Base-by-base conservation (phyloP, 495 filamentous ascomycete genomes). In the Polyplosphaeria fusca region DNA sequence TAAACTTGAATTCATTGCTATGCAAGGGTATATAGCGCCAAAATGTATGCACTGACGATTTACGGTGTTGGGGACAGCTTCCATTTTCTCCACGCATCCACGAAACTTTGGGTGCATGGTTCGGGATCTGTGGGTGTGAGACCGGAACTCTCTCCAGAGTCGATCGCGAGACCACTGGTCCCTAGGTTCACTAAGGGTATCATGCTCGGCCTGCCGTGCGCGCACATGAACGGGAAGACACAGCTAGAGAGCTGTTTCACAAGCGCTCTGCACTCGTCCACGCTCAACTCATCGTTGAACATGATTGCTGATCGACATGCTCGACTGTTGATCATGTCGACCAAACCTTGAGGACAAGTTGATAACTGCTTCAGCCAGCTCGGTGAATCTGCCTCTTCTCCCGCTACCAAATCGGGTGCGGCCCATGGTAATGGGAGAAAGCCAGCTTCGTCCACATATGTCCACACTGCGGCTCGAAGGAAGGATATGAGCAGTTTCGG, bases 241-340 rank as follows among this genome's bases (percentile, higher is more conserved):
- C 88, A 94, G 2, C 64, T 64, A 7, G 83, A 78, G 27, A 98
- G 73, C 37, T 76, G 77, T 12, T 59, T 37, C 9, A 96, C 71
- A 16, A 98, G 68, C 13, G 66, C 68, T 41, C 75, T 63, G 66
- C 91, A 96, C 65, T 96, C 82, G 5, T 78, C 76, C 0, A 74
- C 50, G 1, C 74, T 78, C 40, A 97, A 67, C 9, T 69, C 70
- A 64, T 98, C 93, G 61, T 96, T 96, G 73, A 98, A 98, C 93
- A 98, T 98, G 70, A 97, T 87, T 5, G 93, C 89, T 37, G 81
- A 91, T 30, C 93, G 77, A 70, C 93, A 98, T 7, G 93, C 87
- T 35, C 91, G 82, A 4, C 89, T 95, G 62, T 95, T 92, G 22
- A 97, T 74, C 72, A 96, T 74, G 47, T 96, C 91, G 35, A 94